Evolutionary conservation across 2,329 filamentous ascomycete species (phyloP).

Genomic region (Ophiostoma australiae): DNA sequence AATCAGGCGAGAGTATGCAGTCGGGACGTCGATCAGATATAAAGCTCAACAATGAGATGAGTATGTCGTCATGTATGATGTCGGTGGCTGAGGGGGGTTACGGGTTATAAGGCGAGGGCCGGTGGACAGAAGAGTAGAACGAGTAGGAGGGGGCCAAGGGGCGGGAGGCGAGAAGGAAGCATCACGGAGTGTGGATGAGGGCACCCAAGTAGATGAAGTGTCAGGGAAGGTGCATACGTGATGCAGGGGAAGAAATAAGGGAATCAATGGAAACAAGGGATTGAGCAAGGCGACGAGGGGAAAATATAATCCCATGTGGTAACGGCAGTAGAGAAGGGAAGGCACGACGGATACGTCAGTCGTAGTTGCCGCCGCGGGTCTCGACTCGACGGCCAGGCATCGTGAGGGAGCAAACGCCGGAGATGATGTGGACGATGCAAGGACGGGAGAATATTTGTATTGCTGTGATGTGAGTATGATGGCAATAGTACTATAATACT

Average conservation of each 20-base stretch:
- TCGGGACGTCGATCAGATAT: background rate
- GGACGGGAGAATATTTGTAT: background rate
- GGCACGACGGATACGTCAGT: background rate
- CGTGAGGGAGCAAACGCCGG: background rate
- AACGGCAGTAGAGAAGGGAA: background rate
- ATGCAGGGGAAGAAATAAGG: background rate
- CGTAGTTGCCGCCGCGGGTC: background rate
- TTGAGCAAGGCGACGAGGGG: background rate
- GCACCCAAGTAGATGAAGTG: background rate
- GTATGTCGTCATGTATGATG: conserved; percentile 3
- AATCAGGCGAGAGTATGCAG: background rate
- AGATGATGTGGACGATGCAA: background rate
- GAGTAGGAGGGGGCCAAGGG: background rate
- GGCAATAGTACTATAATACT: background rate
- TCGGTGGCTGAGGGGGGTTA: background rate
- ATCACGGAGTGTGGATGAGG: background rate
- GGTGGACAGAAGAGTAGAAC: background rate
- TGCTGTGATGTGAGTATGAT: background rate
- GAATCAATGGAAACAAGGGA: background rate
- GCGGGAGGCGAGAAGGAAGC: background rate
- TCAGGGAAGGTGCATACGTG: background rate
- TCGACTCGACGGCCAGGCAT: conserved; percentile 4
- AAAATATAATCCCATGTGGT: background rate
- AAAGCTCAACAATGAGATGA: background rate
- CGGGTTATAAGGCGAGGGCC: background rate